A percentile compares a stretch with the other conserved stretches of the same genome.
phyloP scores from a whole-genome alignment of 106 monocot genomes.

The Cymbidium sinense region DNA sequence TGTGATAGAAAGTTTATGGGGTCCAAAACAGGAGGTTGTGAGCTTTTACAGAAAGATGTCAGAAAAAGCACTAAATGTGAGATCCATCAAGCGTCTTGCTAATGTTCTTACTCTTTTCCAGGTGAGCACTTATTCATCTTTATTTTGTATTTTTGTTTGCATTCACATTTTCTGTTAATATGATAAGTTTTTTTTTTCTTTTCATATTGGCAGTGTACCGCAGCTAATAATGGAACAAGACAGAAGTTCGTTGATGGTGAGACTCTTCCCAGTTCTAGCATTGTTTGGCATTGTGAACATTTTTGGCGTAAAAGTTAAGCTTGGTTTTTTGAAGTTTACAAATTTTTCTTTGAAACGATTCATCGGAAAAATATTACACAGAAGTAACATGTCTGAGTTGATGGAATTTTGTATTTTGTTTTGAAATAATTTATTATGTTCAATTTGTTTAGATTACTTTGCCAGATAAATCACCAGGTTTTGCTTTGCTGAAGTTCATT shows the following conservation, averaged over 20 bases:
- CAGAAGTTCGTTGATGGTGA: constrained; percentile 42
- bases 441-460: too few relatives aligned
- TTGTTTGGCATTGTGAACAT: too few relatives aligned
- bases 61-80: constrained; percentile 10
- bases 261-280: constrained; percentile 3
- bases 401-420: too few relatives aligned
- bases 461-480: too few relatives aligned
- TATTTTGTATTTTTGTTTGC: not conserved
- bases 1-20: not conserved
- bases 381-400: not conserved
- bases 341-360: not conserved
- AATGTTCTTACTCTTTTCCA: constrained; percentile 59
- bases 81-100: constrained; percentile 40
- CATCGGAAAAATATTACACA: not conserved
- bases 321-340: not conserved
- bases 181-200: not conserved
- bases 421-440: too few relatives aligned
- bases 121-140: constrained; percentile 8
- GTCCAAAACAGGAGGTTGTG: constrained; percentile 34
- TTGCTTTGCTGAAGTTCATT: too few relatives aligned
- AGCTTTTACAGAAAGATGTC: constrained; percentile 30
- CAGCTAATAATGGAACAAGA: constrained; percentile 44
- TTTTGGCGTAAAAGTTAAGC: not conserved
- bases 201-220: constrained; percentile 26
- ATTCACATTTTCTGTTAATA: not conserved